Evolutionary conservation across 805 yeast genomes (phyloP), one percentile per base, ranked within the genome.

Genomic region (Schwanniomyces occidentalis): DNA sequence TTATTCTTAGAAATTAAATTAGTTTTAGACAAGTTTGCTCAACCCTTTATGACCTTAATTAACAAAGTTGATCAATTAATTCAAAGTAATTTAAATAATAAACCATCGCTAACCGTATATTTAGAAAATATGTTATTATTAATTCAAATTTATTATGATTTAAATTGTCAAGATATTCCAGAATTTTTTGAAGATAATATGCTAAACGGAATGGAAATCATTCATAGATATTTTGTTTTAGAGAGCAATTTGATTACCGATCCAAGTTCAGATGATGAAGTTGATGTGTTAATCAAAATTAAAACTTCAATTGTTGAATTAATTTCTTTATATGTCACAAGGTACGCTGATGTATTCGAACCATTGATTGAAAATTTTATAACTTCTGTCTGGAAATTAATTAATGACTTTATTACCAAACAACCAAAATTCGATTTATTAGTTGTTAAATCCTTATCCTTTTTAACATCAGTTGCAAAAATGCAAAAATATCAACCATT

Each of bases 91-190:
- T 53, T 56, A 18, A 70, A 65, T 36, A 71, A 83, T 54, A 70
- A 69, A 36, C 76, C 76, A 0, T 64, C 70, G 16, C 65, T 89
- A 40, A 55, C 54, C 21, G 65, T 80, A 2, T 68, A 83, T 28
- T 76, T 88, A 47, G 91, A 85, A 20, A 85, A 84, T 37, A 60
- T 90, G 47, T 64, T 83, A 32, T 62, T 89, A 15, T 69, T 90
- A 35, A 61, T 84, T 22, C 91, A 93, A 56, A 77, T 95, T 23
- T 95, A 86, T 61, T 88, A 80, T 56, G 99, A 93, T 58, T 77
- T 93, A 52, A 93, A 93, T 59, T 91, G 97, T 62, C 99, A 95
- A 64, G 99, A 93, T 62, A 83, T 93, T 35, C 99, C 99, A 1
- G 99, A 90, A 61, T 93, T 91, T 55, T 93, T 93, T 56, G 99